Base-by-base conservation (phyloP, 2,329 filamentous ascomycete genomes). In the Penicillium sp. region DNA sequence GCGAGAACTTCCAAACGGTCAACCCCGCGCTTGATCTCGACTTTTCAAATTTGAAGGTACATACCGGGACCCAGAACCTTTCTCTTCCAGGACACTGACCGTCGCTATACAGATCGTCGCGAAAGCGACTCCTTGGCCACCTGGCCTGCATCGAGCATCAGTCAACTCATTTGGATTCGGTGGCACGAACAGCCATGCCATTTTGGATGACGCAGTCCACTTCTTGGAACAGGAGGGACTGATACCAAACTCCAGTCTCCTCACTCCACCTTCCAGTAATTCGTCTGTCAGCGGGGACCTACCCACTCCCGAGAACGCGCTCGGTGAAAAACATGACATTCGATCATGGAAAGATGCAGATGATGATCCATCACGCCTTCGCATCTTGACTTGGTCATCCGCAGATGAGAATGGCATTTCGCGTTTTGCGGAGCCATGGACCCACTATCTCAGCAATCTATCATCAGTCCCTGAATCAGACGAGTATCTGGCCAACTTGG, bases 91-190 rank as follows among this genome's bases (percentile, higher is more conserved):
- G 24, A 5, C 24, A 27, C 24, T 27, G 3, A 27, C 24, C n/a
- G 4, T 36, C n/a, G 34, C 3, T 4, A 7, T 36, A 36, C 29
- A 36, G 43, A 14, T 45, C 10, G 43, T 34, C 29, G 11, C 16
- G 7, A 7, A n/a, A 7, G 13, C 34, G 1, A n/a, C n/a, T 6
- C 5, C 14, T 21, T 45, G 43, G 43, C n/a, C 43, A 3, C 14
- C 10, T 53, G 42, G 43, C 16, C 47, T 46, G 10, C 55, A 54
- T 18, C 48, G 60, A 24, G 53, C 53, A 1, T 59, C 56, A 21
- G 46, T 67, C 31, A 67, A 64, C 43, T 56, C 51, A 13, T 67
- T 67, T 39, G 63, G 64, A 0, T 58, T 58, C 31, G 64, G 62
- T 11, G 63, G 65, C n/a, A 59, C 63, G 2, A 67, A 67, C 54